Conservation (phyloP, 345 rosid species). For the Gynandropsis gynandra region DNA sequence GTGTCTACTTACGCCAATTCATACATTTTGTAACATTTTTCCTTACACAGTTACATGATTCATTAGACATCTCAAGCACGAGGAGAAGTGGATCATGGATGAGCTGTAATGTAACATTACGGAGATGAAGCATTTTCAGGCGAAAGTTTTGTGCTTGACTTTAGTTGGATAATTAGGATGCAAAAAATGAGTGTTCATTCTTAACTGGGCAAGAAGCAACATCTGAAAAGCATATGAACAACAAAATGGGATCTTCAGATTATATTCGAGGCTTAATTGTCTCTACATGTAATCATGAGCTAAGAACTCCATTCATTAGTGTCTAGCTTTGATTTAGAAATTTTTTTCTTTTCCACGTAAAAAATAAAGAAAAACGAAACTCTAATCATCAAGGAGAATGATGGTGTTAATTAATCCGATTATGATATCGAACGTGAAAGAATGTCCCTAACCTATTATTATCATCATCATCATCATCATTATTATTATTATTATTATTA, state of each 20-base stretch:
- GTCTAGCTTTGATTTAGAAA: constrained; percentile 89
- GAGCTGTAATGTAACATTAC: constrained; percentile 97
- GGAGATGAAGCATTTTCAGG: constrained; percentile 85
- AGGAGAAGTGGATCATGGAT: constrained; percentile 88
- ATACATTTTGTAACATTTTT: constrained; percentile 3
- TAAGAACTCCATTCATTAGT: constrained; percentile 96
- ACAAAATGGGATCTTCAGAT: constrained; percentile 36
- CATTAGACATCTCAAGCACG: constrained; percentile 72
- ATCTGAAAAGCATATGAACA: constrained; percentile 36
- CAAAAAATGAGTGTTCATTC: constrained; percentile 32
- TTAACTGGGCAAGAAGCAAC: constrained; percentile 42
- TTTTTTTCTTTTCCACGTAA: constrained; percentile 47
- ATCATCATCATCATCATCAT: no score
- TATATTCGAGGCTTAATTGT: constrained; percentile 67
- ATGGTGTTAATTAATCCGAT: constrained; percentile 50
- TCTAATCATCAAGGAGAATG: constrained; percentile 41
- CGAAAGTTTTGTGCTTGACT: constrained; percentile 90
- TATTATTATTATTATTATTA: no score
- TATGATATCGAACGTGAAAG: constrained; percentile 79
- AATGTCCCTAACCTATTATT: constrained; percentile 60
- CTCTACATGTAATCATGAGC: constrained; percentile 93
- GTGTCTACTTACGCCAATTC: constrained; percentile 5
- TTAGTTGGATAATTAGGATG: constrained; percentile 63
- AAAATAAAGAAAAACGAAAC: constrained; percentile 65
- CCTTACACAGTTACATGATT: constrained; percentile 9